A percentile compares a stretch with the other conserved stretches of the same genome.
Evolutionary conservation across 2,329 filamentous ascomycete genomes (phyloP).

Genomic region (Saccharata proteae): DNA sequence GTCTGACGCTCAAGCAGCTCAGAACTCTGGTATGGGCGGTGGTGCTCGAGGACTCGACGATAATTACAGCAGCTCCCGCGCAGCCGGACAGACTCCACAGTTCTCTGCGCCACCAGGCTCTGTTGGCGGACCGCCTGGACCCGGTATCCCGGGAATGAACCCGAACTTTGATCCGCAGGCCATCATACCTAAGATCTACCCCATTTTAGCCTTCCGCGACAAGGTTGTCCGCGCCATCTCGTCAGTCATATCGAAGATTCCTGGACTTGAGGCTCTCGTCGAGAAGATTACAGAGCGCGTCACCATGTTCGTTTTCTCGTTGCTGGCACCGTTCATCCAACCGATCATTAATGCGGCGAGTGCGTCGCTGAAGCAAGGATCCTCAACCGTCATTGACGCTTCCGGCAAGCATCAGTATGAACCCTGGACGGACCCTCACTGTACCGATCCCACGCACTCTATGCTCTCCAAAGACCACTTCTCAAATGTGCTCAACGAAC

Average conservation of each 20-base stretch:
- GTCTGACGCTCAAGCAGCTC: conserved; percentile 35
- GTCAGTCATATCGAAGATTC: conserved; percentile 78
- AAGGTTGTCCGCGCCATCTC: conserved; percentile 83
- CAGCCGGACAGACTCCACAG: conserved; percentile 16
- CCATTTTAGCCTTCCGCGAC: conserved; percentile 87
- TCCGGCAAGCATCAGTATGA: conserved; percentile 38
- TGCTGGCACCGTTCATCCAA: conserved; percentile 82
- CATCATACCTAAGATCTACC: conserved; percentile 61
- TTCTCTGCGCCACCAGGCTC: conserved; percentile 34
- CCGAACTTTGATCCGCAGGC: conserved; percentile 52
- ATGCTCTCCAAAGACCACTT: conserved; percentile 42
- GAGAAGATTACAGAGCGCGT: conserved; percentile 90
- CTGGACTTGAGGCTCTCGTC: conserved; percentile 76
- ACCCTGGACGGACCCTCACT: conserved; percentile 35
- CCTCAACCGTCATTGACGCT: conserved; percentile 53
- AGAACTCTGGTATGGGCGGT: conserved; percentile 20
- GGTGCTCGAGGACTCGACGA: conserved; percentile 27
- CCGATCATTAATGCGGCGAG: conserved; percentile 85
- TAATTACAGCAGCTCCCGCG: conserved; percentile 24
- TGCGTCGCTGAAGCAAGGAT: conserved; percentile 73
- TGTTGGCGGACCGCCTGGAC: conserved; percentile 30
- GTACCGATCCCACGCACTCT: conserved; percentile 39
- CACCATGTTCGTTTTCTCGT: conserved; percentile 79
- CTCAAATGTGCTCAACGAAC: conserved; percentile 37
- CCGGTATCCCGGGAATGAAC: conserved; percentile 60